These are phyloP conservation scores for Colletotrichum zoysiae DNA, from an alignment of 2,329 filamentous ascomycete genomes.

Conservation along the genomic window DNA sequence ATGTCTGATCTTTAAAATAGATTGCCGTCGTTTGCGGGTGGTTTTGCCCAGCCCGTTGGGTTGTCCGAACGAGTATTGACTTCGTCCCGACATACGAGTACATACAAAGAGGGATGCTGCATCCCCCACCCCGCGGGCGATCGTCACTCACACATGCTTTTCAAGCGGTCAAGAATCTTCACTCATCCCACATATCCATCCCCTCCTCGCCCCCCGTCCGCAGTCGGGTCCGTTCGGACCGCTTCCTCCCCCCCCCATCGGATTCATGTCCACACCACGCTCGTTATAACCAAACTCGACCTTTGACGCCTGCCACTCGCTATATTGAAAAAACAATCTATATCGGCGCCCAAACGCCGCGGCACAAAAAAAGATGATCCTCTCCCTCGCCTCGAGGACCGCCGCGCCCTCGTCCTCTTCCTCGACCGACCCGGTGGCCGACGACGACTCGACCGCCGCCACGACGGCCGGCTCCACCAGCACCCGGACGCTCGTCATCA, in stretches of 20 bases:
- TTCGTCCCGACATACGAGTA: neutral
- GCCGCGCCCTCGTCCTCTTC: slow-evolving; percentile 2
- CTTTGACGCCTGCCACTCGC: slow-evolving; percentile 18
- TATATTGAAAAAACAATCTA: neutral
- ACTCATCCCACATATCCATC: neutral
- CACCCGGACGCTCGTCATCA: slow-evolving; percentile 21
- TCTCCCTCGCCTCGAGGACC: slow-evolving; percentile 19
- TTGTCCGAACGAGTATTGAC: neutral
- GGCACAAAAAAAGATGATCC: slow-evolving; percentile 5
- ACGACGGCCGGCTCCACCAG: slow-evolving; percentile 1
- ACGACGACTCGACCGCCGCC: slow-evolving; percentile 20
- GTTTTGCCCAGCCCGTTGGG: neutral
- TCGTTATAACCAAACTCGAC: slow-evolving; percentile 21
- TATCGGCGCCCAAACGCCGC: too few relatives aligned
- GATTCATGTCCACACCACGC: slow-evolving; percentile 27
- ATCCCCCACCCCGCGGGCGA: slow-evolving; percentile 6
- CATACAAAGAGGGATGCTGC: slow-evolving; percentile 27
- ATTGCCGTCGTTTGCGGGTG: slow-evolving; percentile 19
- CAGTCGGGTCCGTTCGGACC: neutral
- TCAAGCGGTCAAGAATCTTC: slow-evolving; percentile 24
- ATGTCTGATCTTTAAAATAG: slow-evolving; percentile 32
- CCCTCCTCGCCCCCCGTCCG: slow-evolving; percentile 5
- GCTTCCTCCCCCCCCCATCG: neutral
- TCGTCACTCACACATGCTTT: neutral
- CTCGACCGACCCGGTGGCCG: slow-evolving; percentile 30